Evolutionary conservation across 2,329 filamentous ascomycete genomes (phyloP).

Genomic region (Monosporascus sp.): DNA sequence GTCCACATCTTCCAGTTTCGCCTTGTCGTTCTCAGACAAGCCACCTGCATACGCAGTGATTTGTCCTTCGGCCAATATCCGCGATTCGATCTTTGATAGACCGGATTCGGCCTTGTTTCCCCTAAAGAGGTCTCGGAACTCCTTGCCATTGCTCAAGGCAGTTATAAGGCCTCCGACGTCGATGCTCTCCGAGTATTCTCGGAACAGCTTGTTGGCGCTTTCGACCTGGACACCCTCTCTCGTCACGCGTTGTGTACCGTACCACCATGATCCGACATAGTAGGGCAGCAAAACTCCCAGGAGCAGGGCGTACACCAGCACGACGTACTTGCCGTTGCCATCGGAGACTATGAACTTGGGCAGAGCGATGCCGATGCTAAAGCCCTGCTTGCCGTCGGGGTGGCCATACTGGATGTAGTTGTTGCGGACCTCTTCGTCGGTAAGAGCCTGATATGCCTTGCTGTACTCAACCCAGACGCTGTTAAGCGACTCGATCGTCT

Average conservation of each 20-base stretch:
- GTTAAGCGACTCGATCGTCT: constrained; percentile 80
- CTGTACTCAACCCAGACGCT: constrained; percentile 88
- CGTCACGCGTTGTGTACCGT: constrained; percentile 86
- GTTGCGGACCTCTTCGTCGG: constrained; percentile 93
- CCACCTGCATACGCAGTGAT: constrained; percentile 47
- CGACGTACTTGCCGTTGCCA: constrained; percentile 90
- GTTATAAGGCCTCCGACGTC: constrained; percentile 73
- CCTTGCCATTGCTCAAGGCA: constrained; percentile 78
- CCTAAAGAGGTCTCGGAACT: constrained; percentile 72
- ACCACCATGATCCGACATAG: constrained; percentile 96
- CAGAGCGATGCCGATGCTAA: constrained; percentile 94
- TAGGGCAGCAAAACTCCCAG: constrained; percentile 90
- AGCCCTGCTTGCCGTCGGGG: constrained; percentile 96
- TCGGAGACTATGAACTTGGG: constrained; percentile 90
- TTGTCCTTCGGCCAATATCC: constrained; percentile 60
- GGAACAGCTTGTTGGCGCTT: constrained; percentile 91
- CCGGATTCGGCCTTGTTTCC: constrained; percentile 76
- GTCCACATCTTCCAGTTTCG: constrained; percentile 74
- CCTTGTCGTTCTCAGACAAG: constrained; percentile 67
- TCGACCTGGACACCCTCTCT: constrained; percentile 91
- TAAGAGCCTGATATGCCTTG: constrained; percentile 96
- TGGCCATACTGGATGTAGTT: constrained; percentile 96
- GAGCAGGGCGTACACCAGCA: constrained; percentile 81
- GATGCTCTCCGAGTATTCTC: constrained; percentile 81
- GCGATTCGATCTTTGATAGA: constrained; percentile 77